These are phyloP conservation scores for Aspergillus bombycis DNA, from an alignment of 2,329 filamentous ascomycete species.

Conservation along the genomic window DNA sequence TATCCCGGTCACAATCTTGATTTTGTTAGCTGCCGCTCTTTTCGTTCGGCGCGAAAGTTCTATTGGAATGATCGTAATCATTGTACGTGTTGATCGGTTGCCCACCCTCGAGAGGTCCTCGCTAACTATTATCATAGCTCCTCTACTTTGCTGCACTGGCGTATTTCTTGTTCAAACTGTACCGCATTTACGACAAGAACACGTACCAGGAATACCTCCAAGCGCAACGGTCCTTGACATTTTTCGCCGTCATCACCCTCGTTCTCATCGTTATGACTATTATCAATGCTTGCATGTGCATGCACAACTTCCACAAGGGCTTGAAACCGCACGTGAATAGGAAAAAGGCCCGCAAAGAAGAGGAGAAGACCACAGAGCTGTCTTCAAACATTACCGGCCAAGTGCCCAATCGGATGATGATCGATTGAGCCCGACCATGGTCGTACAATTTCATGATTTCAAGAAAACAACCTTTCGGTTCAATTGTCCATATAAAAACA, in stretches of 20 bases:
- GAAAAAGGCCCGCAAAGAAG: slow-evolving; percentile 56
- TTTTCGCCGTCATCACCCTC: slow-evolving; percentile 92
- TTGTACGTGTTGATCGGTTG: slow-evolving; percentile 53
- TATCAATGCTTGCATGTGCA: slow-evolving; percentile 81
- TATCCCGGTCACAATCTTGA: slow-evolving; percentile 86
- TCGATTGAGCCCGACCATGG: slow-evolving; percentile 37
- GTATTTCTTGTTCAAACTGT: slow-evolving; percentile 98
- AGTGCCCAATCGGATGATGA: slow-evolving; percentile 49
- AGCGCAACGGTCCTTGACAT: slow-evolving; percentile 82
- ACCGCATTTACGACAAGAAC: slow-evolving; percentile 81
- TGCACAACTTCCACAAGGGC: slow-evolving; percentile 85
- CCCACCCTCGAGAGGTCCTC: not conserved
- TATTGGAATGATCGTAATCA: slow-evolving; percentile 74
- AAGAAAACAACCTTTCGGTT: slow-evolving; percentile 4
- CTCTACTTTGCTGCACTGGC: slow-evolving; percentile 86
- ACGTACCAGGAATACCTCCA: slow-evolving; percentile 68
- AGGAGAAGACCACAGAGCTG: slow-evolving; percentile 49
- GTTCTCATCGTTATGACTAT: slow-evolving; percentile 88
- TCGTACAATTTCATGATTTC: slow-evolving; percentile 3
- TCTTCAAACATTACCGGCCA: slow-evolving; percentile 38
- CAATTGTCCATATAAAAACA: slow-evolving; percentile 5
- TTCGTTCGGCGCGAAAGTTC: slow-evolving; percentile 84
- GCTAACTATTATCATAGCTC: slow-evolving; percentile 49
- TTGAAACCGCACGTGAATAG: slow-evolving; percentile 82
- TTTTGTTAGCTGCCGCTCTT: slow-evolving; percentile 81